Evolutionary conservation across 1,284 basidiomycete species (phyloP).

Genomic region (Ceratobasidium sp.): DNA sequence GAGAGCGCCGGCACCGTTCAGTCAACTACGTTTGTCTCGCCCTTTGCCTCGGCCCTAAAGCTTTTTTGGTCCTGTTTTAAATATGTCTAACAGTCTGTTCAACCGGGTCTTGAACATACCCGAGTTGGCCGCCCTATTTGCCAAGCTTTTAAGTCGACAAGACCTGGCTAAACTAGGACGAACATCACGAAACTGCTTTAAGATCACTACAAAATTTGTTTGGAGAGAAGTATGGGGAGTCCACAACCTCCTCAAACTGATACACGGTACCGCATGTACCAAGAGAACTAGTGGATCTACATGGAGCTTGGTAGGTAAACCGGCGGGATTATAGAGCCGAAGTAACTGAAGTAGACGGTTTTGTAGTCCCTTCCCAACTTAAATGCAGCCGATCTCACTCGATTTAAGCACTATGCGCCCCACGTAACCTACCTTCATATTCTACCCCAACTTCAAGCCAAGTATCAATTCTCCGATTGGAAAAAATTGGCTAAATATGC

Average conservation of each 20-base stretch:
- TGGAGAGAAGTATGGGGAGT: background rate
- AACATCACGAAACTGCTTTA: background rate
- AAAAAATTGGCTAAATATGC: background rate
- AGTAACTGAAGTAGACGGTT: background rate
- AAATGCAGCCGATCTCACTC: background rate
- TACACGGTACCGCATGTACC: background rate
- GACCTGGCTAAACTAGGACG: background rate
- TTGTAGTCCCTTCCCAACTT: background rate
- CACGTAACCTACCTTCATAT: background rate
- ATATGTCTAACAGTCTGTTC: no score
- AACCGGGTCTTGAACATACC: no score
- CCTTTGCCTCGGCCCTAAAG: no score
- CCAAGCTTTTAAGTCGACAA: background rate
- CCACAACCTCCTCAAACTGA: background rate
- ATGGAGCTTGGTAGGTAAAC: background rate
- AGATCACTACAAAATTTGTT: background rate
- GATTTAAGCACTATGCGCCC: background rate
- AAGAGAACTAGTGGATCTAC: conserved; percentile 1
- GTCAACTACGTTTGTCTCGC: no score
- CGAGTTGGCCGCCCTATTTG: no score
- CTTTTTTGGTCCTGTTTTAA: no score
- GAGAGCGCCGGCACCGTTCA: no score
- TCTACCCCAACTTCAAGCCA: background rate
- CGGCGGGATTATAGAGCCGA: no score
- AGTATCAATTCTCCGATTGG: conserved; percentile 9